phyloP scores from a whole-genome alignment of 2,329 filamentous ascomycete species.

The Dryadomyces quercivorus region DNA sequence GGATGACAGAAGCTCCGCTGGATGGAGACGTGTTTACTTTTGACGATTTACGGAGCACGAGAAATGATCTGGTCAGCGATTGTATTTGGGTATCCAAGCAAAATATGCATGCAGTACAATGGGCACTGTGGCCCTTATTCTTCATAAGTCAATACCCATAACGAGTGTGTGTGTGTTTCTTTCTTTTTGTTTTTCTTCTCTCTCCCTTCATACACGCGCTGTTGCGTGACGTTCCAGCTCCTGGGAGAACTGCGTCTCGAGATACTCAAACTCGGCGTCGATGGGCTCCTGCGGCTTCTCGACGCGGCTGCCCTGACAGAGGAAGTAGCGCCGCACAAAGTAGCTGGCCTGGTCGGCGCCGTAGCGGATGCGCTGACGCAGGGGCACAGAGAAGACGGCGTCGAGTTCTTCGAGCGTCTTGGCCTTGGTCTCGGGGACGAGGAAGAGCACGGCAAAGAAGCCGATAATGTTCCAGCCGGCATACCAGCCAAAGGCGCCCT shows the following conservation, averaged over 20 bases:
- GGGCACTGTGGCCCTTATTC: neutral
- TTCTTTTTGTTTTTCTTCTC: neutral
- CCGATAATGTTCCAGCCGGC: conserved; percentile 35
- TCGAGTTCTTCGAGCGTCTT: conserved; percentile 27
- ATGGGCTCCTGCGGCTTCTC: neutral
- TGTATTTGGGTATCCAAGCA: neutral
- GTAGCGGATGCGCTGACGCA: conserved; percentile 12
- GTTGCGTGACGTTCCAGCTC: neutral
- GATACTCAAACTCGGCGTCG: neutral
- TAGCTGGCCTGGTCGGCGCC: conserved; percentile 12
- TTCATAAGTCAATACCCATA: neutral
- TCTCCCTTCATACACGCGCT: neutral
- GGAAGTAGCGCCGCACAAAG: conserved; percentile 11
- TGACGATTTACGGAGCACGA: neutral
- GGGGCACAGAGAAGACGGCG: conserved; percentile 20
- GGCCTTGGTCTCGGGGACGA: conserved; percentile 27
- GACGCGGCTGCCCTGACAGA: conserved; percentile 3
- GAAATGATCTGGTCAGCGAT: neutral
- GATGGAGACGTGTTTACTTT: neutral
- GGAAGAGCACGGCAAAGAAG: conserved; percentile 27
- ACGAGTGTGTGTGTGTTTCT: neutral
- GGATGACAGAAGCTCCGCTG: too few relatives aligned
- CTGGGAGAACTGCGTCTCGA: neutral
- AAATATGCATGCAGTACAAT: neutral
- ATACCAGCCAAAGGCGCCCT: conserved; percentile 38